A percentile compares a stretch with the other conserved stretches of the same genome.
These are phyloP conservation scores for Cystobasidiaceae sp. DNA, from an alignment of 1,284 basidiomycete species.

Conservation along the genomic window DNA sequence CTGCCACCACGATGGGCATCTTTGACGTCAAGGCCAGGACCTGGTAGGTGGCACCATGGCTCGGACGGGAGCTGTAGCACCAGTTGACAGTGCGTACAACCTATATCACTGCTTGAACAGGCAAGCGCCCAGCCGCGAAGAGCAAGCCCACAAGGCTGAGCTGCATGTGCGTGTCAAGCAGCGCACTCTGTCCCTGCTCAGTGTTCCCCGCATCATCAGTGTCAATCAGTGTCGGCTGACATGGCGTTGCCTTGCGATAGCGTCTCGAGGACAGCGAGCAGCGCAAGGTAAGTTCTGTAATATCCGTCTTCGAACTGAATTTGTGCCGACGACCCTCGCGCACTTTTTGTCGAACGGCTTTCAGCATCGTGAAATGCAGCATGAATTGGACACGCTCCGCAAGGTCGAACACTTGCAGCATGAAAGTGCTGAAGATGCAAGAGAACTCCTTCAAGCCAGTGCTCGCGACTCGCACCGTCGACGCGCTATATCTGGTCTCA, in stretches of 20 bases:
- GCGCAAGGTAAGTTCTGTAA: conserved; percentile 1
- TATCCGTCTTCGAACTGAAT: neutral
- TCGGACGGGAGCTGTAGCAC: neutral
- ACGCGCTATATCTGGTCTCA: conserved; percentile 10
- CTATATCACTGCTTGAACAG: neutral
- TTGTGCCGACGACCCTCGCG: neutral
- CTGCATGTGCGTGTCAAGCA: neutral
- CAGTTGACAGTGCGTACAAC: neutral
- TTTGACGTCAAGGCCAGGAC: conserved; percentile 1
- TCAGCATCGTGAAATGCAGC: conserved; percentile 23
- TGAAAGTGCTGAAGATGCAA: neutral
- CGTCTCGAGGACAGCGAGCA: conserved; percentile 7
- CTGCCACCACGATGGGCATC: neutral
- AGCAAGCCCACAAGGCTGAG: conserved; percentile 18
- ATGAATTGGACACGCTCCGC: conserved; percentile 21
- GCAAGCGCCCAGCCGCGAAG: conserved; percentile 8
- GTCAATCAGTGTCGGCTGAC: neutral
- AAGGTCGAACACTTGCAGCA: conserved; percentile 19
- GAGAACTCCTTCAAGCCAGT: neutral
- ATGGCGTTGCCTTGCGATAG: neutral
- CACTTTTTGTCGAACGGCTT: neutral
- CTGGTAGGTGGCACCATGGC: neutral
- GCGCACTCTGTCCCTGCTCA: neutral
- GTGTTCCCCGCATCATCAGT: neutral
- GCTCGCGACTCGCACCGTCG: conserved; percentile 5